These are phyloP conservation scores for Ceratobasidium sp. DNA, from an alignment of 1,284 basidiomycete species.

Conservation along the genomic window DNA sequence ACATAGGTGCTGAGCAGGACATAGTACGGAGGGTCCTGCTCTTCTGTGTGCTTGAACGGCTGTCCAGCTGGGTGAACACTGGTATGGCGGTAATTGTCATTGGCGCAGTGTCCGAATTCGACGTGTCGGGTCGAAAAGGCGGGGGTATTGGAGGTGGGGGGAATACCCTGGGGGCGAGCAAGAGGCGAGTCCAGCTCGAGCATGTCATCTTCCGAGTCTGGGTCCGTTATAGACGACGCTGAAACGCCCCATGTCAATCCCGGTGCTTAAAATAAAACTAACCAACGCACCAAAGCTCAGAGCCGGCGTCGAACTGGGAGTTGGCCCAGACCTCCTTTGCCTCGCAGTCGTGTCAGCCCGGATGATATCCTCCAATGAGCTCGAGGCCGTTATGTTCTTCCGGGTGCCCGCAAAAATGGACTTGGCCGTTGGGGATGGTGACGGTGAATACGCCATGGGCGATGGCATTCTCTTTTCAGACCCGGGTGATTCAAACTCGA, in stretches of 20 bases:
- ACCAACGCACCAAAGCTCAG: conserved; percentile 18
- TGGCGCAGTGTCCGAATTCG: conserved; percentile 84
- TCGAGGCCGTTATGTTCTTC: conserved; percentile 23
- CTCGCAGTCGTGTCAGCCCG: conserved; percentile 27
- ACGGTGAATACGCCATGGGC: conserved; percentile 29
- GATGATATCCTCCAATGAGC: conserved; percentile 37
- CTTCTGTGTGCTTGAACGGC: conserved; percentile 63
- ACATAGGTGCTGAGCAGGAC: conserved; percentile 91
- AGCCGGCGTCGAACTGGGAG: conserved; percentile 32
- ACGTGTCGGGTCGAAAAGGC: conserved; percentile 76
- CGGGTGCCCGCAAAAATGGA: conserved; percentile 26
- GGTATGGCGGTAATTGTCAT: conserved; percentile 69
- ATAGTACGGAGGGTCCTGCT: conserved; percentile 86
- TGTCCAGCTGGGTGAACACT: conserved; percentile 65
- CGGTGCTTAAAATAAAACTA: not conserved
- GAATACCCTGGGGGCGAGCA: conserved; percentile 49
- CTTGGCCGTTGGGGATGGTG: conserved; percentile 10
- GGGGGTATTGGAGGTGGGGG: conserved; percentile 72
- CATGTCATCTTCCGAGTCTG: conserved; percentile 31
- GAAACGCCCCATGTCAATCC: not conserved
- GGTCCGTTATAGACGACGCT: conserved; percentile 34
- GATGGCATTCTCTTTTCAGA: not conserved
- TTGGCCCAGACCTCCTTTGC: conserved; percentile 9
- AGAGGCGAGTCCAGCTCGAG: conserved; percentile 51
- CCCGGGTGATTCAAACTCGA: not conserved